Base-by-base conservation (phyloP, 2,329 filamentous ascomycete species). In the Exophiala viscosa region DNA sequence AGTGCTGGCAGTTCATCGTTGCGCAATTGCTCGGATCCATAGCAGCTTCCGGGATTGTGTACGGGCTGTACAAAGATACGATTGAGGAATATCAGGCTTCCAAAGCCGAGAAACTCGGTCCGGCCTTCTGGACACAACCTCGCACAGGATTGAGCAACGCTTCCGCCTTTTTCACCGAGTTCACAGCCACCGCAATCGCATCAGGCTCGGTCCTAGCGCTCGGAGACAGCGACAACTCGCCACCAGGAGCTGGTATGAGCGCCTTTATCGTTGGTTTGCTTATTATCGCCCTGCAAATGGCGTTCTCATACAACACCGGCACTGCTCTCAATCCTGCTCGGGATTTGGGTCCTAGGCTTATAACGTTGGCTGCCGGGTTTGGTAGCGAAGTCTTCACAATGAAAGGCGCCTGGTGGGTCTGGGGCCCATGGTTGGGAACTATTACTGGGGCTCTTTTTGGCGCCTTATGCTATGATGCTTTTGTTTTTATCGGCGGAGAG, bases 201-300 rank as follows among this genome's bases (percentile, higher is more conserved):
- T 55, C 66, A 6, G 63, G 66, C 3, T 64, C 62, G 1, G 64
- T 72, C 18, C 55, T 72, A 10, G 70, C 70, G 0, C 51, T 72
- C 38, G 69, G 72, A 13, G 73, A 75, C 45, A 70, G 74, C 38
- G 65, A 65, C 9, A 76, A 76, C 49, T 67, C 70, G 0, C 73
- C 73, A 2, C 73, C 73, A 1, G 72, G 73, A 1, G 71, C 71
- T 8, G 69, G 70, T 53, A 71, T 70, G 70, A 65, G 69, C 28
- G 64, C 69, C 0, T 70, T 72, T 3, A 71, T 79, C 41, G 64
- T 79, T 18, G 75, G 75, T 1, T 65, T 78, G 0, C 64, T 77
- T 7, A 69, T 69, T 15, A 62, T 61, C 15, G 64, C 58, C 31
- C 57, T 69, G 2, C 60, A 52, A 18, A 66, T 69, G 56, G 64